Conservation (phyloP, 306 rosid genomes). For the Cucurbita argyrosperma region DNA sequence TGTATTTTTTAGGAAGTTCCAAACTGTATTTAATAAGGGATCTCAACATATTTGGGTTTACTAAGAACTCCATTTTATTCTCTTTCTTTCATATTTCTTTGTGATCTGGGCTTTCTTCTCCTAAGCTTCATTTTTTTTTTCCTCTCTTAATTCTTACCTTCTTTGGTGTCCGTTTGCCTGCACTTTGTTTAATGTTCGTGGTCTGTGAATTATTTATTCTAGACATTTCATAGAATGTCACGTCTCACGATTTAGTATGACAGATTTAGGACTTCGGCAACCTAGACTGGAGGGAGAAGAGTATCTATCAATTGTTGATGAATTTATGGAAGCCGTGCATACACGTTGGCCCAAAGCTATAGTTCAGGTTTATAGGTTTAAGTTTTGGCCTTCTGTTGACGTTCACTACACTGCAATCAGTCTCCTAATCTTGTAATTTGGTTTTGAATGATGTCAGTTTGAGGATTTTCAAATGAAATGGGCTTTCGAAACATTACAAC, state of each 20-base stretch:
- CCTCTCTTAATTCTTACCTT: slow-evolving; percentile 3
- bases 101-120: neutral
- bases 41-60: neutral
- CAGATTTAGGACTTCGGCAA: slow-evolving; percentile 96
- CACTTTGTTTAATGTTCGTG: neutral
- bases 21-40: neutral
- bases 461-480: slow-evolving; percentile 99
- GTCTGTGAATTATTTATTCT: neutral
- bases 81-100: neutral
- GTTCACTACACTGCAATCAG: slow-evolving; percentile 9
- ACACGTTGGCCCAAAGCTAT: slow-evolving; percentile 99
- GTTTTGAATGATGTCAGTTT: slow-evolving; percentile 36
- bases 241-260: slow-evolving; percentile 32
- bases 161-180: neutral
- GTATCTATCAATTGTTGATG: slow-evolving; percentile 81
- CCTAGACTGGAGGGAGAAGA: slow-evolving; percentile 98
- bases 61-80: neutral
- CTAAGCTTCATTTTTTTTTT: neutral
- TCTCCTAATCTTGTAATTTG: slow-evolving; percentile 19
- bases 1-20: neutral
- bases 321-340: slow-evolving; percentile 90
- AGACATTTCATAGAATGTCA: slow-evolving; percentile 15
- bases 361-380: slow-evolving; percentile 51
- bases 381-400: slow-evolving; percentile 5
- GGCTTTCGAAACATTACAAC: slow-evolving; percentile 94